Conservation (phyloP, 2,329 filamentous ascomycete species). For the Aureobasidium melanogenum region DNA sequence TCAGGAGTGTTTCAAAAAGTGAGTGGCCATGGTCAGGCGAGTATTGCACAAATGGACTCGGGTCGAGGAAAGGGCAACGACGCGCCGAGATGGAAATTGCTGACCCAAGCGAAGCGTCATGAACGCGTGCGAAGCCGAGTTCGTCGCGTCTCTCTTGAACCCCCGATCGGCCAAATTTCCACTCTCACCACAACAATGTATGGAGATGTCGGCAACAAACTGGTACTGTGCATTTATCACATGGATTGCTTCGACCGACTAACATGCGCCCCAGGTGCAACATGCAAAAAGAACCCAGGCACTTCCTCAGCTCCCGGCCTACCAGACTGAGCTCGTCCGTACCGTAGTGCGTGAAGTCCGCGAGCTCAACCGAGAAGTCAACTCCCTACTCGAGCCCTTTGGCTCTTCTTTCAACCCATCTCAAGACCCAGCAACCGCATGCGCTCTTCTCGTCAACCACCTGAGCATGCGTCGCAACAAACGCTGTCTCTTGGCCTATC, state of each 20-base stretch:
- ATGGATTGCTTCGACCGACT: constrained; percentile 11
- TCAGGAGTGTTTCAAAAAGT: neutral
- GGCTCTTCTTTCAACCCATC: constrained; percentile 74
- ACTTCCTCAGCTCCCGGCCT: constrained; percentile 76
- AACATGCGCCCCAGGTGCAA: constrained; percentile 55
- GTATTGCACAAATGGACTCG: neutral
- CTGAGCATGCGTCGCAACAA: constrained; percentile 94
- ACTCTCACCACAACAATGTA: constrained; percentile 53
- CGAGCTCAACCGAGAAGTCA: constrained; percentile 81
- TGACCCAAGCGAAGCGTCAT: constrained; percentile 4
- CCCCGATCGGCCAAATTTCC: neutral
- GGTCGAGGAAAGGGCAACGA: neutral
- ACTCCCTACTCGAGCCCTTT: constrained; percentile 70
- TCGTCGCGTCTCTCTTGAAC: constrained; percentile 3
- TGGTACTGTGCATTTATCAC: constrained; percentile 44
- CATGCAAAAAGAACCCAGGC: constrained; percentile 93
- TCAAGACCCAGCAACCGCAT: constrained; percentile 73
- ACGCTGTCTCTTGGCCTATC: constrained; percentile 87
- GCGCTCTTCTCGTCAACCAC: constrained; percentile 85
- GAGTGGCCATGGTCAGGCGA: neutral
- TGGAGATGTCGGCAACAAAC: constrained; percentile 76
- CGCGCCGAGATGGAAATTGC: neutral
- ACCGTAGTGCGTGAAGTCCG: constrained; percentile 83
- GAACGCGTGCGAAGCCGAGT: neutral
- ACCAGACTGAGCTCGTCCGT: constrained; percentile 85